Evolutionary conservation across 176 grass and related monocot genomes (phyloP).

Genomic region (Areca catechu): DNA sequence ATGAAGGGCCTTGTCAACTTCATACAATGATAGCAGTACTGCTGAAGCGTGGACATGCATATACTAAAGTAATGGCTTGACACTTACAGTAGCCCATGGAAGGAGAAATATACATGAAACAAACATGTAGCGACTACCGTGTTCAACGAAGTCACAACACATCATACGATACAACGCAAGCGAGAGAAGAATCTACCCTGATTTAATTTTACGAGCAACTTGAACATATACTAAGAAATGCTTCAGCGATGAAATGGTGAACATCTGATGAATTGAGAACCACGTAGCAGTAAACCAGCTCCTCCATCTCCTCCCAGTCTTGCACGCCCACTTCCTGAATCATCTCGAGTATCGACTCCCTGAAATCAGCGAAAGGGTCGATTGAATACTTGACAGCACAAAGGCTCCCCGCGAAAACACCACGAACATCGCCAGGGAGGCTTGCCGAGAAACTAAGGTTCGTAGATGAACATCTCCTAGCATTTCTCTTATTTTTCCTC

Average conservation of each 20-base stretch:
- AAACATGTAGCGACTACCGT: too few relatives aligned
- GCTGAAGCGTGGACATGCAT: too few relatives aligned
- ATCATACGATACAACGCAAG: too few relatives aligned
- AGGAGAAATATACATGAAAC: too few relatives aligned
- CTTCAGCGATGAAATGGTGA: neutral
- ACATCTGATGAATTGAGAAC: neutral
- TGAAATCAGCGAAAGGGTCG: neutral
- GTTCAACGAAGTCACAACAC: too few relatives aligned
- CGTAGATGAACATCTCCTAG: neutral
- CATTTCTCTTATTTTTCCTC: neutral
- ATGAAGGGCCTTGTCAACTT: too few relatives aligned
- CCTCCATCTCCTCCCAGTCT: conserved; percentile 7
- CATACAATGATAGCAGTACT: too few relatives aligned
- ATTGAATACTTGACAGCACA: neutral
- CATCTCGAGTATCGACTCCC: conserved; percentile 1
- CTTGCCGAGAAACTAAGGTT: conserved; percentile 1
- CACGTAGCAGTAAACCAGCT: conserved; percentile 3
- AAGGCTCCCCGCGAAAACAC: neutral
- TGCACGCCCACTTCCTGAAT: neutral
- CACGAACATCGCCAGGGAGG: neutral
- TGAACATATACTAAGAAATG: neutral
- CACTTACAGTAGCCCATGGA: too few relatives aligned
- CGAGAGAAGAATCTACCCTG: too few relatives aligned
- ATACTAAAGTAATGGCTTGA: too few relatives aligned
- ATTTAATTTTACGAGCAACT: too few relatives aligned